These are phyloP conservation scores for Periconia macrospinosa DNA, from an alignment of 2,329 filamentous ascomycete species.

Conservation along the genomic window DNA sequence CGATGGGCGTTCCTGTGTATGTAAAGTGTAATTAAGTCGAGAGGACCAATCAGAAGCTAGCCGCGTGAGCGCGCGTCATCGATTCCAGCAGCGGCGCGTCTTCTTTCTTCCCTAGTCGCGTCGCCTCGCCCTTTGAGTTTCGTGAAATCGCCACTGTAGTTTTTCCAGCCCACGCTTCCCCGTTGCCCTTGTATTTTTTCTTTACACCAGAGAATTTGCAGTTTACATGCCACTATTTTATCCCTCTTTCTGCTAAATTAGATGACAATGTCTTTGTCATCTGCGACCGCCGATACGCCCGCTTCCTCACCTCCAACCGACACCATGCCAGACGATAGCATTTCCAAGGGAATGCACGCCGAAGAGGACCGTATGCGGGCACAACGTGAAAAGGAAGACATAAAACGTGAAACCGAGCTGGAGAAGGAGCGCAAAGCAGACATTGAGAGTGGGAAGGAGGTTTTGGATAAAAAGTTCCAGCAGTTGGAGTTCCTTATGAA, in stretches of 20 bases:
- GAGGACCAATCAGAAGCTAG: background rate
- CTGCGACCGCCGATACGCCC: slow-evolving; percentile 27
- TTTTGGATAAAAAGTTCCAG: slow-evolving; percentile 55
- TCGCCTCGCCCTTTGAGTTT: slow-evolving; percentile 12
- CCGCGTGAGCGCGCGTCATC: slow-evolving; percentile 27
- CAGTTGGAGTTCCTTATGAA: slow-evolving; percentile 55
- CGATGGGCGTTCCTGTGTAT: too few species aligned
- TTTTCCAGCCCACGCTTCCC: background rate
- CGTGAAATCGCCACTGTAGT: slow-evolving; percentile 9
- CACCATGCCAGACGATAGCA: slow-evolving; percentile 28
- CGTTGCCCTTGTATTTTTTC: background rate
- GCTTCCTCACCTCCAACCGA: slow-evolving; percentile 37
- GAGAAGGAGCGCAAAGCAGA: slow-evolving; percentile 51
- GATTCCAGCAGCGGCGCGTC: background rate
- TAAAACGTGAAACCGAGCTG: slow-evolving; percentile 47
- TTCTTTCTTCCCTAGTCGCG: slow-evolving; percentile 19
- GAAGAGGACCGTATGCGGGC: slow-evolving; percentile 51
- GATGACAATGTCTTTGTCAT: slow-evolving; percentile 29
- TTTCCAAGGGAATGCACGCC: slow-evolving; percentile 46
- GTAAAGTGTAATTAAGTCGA: background rate
- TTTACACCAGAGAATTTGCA: background rate
- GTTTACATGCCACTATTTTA: background rate
- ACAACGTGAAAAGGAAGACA: slow-evolving; percentile 48
- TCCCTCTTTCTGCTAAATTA: background rate
- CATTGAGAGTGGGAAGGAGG: slow-evolving; percentile 48